Evolutionary conservation across 1,284 basidiomycete species (phyloP).

Genomic region (Neotropicomus parvogracilis): DNA sequence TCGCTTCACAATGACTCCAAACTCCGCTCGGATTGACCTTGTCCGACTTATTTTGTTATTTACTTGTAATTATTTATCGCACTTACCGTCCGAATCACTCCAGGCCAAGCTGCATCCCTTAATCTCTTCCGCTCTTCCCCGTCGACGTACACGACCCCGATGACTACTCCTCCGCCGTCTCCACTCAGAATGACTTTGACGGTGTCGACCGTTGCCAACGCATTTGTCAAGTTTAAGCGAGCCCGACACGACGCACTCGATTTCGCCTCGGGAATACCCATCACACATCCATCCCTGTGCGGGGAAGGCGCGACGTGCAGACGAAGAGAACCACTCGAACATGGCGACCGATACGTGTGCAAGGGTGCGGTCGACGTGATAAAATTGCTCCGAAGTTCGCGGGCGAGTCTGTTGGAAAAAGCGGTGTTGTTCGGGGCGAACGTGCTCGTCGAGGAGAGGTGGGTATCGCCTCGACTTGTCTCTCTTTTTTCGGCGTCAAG

Average conservation of each 20-base stretch:
- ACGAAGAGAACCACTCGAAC: slow-evolving; percentile 43
- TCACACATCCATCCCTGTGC: slow-evolving; percentile 46
- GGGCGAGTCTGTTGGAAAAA: slow-evolving; percentile 49
- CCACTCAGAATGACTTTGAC: slow-evolving; percentile 31
- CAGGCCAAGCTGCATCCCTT: neutral
- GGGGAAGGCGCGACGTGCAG: slow-evolving; percentile 35
- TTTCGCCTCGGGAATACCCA: slow-evolving; percentile 50
- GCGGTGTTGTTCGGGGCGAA: slow-evolving; percentile 54
- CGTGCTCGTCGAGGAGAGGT: slow-evolving; percentile 67
- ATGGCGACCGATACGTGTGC: slow-evolving; percentile 55
- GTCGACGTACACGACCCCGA: neutral
- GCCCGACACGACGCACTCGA: slow-evolving; percentile 36
- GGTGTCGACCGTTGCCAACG: slow-evolving; percentile 44
- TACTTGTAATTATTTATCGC: slow-evolving; percentile 10
- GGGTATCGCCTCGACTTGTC: slow-evolving; percentile 27
- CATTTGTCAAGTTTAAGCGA: slow-evolving; percentile 50
- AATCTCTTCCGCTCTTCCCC: neutral
- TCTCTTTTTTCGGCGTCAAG: neutral
- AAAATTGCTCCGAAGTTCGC: slow-evolving; percentile 53
- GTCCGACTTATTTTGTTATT: too few species aligned
- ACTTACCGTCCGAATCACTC: slow-evolving; percentile 8
- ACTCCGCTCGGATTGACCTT: slow-evolving; percentile 26
- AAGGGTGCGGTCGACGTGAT: slow-evolving; percentile 58
- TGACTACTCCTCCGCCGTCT: slow-evolving; percentile 25
- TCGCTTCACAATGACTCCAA: slow-evolving; percentile 10